phyloP scores from a whole-genome alignment of 2,329 filamentous ascomycete species.

The Ceratocystis albifundus region DNA sequence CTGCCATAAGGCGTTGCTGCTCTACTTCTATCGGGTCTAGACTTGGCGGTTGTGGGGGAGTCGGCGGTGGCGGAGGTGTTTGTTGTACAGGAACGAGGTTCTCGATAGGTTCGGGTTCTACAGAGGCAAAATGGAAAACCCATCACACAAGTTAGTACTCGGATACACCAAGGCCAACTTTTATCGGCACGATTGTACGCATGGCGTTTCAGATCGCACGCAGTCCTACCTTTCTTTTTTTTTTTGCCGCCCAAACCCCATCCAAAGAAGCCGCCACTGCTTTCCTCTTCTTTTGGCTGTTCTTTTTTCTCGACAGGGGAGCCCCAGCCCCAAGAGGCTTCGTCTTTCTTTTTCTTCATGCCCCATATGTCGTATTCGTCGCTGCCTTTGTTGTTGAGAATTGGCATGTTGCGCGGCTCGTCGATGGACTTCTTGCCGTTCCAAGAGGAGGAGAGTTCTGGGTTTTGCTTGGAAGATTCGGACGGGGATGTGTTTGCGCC shows the following conservation, averaged over 20 bases:
- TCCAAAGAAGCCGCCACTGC: slow-evolving; percentile 14
- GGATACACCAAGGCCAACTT: not conserved
- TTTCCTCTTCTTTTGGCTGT: slow-evolving; percentile 16
- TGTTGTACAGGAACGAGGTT: slow-evolving; percentile 11
- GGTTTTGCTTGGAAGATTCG: slow-evolving; percentile 15
- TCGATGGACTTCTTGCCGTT: slow-evolving; percentile 16
- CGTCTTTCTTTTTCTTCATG: slow-evolving; percentile 13
- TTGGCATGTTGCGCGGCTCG: slow-evolving; percentile 1
- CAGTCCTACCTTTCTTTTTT: slow-evolving; percentile 17
- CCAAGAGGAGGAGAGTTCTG: slow-evolving; percentile 19
- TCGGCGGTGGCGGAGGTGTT: slow-evolving; percentile 4
- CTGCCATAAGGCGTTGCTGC: slow-evolving; percentile 15
- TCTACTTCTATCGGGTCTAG: slow-evolving; percentile 12
- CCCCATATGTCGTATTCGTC: not conserved
- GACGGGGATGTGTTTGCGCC: slow-evolving; percentile 19
- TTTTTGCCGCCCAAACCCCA: slow-evolving; percentile 11
- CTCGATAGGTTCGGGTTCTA: slow-evolving; percentile 15
- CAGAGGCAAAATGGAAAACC: not conserved
- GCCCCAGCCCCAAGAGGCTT: slow-evolving; percentile 17
- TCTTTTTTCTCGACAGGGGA: slow-evolving; percentile 12
- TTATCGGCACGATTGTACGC: not conserved
- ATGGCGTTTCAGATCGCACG: not conserved
- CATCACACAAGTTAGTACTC: not conserved
- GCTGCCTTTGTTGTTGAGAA: not conserved
- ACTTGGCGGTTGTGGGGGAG: slow-evolving; percentile 14